Evolutionary conservation across 2,329 filamentous ascomycete species (phyloP).

Genomic region (Colletotrichum ledebouriae): DNA sequence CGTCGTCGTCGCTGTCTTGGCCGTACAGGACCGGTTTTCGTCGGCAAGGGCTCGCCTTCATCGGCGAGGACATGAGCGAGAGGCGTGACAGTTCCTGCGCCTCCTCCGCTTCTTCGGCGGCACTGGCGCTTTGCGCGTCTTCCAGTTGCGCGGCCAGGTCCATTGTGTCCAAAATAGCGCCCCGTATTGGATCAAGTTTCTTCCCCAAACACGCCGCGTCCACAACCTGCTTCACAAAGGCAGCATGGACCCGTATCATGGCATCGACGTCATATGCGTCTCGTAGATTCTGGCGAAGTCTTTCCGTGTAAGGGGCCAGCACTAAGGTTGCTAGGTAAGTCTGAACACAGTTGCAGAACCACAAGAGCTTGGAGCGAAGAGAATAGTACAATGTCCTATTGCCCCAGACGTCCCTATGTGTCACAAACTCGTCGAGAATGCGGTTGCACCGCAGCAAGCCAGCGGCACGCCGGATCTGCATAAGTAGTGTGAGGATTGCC

Average conservation of each 20-base stretch:
- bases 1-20: slow-evolving; percentile 53
- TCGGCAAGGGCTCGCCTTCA: slow-evolving; percentile 46
- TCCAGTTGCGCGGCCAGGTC: slow-evolving; percentile 81
- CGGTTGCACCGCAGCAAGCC: slow-evolving; percentile 72
- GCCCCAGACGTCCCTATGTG: slow-evolving; percentile 53
- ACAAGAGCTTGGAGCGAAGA: slow-evolving; percentile 78
- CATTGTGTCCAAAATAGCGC: slow-evolving; percentile 80
- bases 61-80: slow-evolving; percentile 53
- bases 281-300: slow-evolving; percentile 70
- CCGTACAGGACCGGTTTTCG: slow-evolving; percentile 41
- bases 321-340: slow-evolving; percentile 83
- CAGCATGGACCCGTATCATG: slow-evolving; percentile 79
- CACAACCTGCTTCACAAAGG: slow-evolving; percentile 73
- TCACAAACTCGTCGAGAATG: slow-evolving; percentile 57
- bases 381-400: slow-evolving; percentile 67
- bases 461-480: slow-evolving; percentile 81
- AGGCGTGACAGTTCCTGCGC: slow-evolving; percentile 56
- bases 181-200: slow-evolving; percentile 77
- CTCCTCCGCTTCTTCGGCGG: slow-evolving; percentile 54
- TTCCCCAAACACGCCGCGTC: slow-evolving; percentile 78
- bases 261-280: slow-evolving; percentile 80
- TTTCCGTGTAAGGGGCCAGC: slow-evolving; percentile 69
- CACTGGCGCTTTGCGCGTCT: slow-evolving; percentile 64
- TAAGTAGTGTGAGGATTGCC: slow-evolving; percentile 78
- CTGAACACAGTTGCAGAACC: slow-evolving; percentile 82